Evolutionary conservation across 495 filamentous ascomycete species (phyloP).

Genomic region (Neurospora africana): DNA sequence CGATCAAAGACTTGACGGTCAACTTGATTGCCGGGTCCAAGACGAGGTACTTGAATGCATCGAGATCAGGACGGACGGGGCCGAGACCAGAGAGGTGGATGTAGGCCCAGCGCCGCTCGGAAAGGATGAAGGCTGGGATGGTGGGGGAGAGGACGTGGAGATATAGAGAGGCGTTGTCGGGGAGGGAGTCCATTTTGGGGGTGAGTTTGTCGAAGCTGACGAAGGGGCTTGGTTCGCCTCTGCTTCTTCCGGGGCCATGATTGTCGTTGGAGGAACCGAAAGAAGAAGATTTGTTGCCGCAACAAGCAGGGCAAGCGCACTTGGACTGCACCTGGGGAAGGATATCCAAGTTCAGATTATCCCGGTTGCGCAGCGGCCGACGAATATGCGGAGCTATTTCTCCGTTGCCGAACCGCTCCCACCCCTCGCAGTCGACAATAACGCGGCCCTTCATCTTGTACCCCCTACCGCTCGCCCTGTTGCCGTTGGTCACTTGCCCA

Average conservation of each 20-base stretch:
- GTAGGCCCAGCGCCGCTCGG: conserved; percentile 25
- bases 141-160: conserved; percentile 21
- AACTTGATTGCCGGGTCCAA: conserved; percentile 30
- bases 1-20: conserved; percentile 32
- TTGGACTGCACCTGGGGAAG: conserved; percentile 23
- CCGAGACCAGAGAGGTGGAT: conserved; percentile 11
- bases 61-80: conserved; percentile 14
- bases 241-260: neutral
- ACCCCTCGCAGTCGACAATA: conserved; percentile 28
- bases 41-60: conserved; percentile 31
- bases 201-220: conserved; percentile 26
- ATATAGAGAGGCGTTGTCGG: conserved; percentile 21
- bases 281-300: neutral
- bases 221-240: conserved; percentile 15
- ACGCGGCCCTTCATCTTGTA: conserved; percentile 25
- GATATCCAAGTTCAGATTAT: conserved; percentile 9
- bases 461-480: conserved; percentile 1
- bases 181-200: conserved; percentile 16
- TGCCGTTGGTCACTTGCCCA: conserved; percentile 14
- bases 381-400: conserved; percentile 1
- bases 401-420: conserved; percentile 10
- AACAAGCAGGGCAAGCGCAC: conserved; percentile 23
- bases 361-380: neutral
- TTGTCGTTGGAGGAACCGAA: too few species aligned
- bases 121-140: conserved; percentile 28